A percentile compares a stretch with the other conserved stretches of the same genome.
Evolutionary conservation across 192 early-diverging fungal genomes (phyloP).

Genomic region (Backusella mclennaniae): DNA sequence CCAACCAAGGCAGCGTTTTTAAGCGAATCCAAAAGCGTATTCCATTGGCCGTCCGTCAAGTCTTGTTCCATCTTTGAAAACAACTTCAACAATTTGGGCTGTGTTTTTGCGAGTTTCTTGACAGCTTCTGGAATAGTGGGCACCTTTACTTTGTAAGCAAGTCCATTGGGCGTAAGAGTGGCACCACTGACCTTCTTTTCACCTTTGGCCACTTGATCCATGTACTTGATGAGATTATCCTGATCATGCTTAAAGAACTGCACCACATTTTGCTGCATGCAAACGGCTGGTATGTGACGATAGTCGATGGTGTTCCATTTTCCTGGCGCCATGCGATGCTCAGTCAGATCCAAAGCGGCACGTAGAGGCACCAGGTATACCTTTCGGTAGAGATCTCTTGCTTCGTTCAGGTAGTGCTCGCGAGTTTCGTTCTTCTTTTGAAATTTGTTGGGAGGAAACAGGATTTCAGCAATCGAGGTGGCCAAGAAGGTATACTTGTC

Average conservation of each 20-base stretch:
- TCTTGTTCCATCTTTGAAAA: conserved; percentile 1
- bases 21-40: conserved; percentile 4
- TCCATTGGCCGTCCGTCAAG: conserved; percentile 21
- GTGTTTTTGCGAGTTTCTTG: neutral
- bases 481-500: conserved; percentile 41
- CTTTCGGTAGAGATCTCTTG: conserved; percentile 35
- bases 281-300: conserved; percentile 42
- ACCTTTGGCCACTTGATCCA: conserved; percentile 33
- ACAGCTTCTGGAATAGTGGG: neutral
- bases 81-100: neutral
- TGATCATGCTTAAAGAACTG: conserved; percentile 33
- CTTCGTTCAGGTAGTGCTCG: conserved; percentile 32
- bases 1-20: neutral
- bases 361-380: conserved; percentile 43
- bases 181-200: conserved; percentile 40
- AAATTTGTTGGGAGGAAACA: conserved; percentile 26
- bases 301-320: conserved; percentile 46
- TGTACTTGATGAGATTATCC: conserved; percentile 33
- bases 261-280: conserved; percentile 41
- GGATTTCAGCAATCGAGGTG: conserved; percentile 40
- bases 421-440: conserved; percentile 17
- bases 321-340: conserved; percentile 38
- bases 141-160: conserved; percentile 21
- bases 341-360: conserved; percentile 40
- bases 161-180: conserved; percentile 40